phyloP scores from a whole-genome alignment of 2,329 filamentous ascomycete species.

The Xylariales sp. region DNA sequence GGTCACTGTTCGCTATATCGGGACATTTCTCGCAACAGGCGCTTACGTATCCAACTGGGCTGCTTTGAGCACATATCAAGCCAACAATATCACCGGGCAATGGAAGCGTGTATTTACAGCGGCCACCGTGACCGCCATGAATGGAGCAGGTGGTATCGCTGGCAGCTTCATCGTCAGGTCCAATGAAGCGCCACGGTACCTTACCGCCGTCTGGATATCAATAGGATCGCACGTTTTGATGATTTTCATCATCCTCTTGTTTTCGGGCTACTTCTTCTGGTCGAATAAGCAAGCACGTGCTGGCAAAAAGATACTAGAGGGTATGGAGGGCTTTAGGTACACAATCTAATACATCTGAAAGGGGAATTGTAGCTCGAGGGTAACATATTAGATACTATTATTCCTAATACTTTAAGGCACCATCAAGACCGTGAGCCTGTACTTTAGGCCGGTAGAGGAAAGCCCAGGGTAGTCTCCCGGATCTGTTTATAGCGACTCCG shows the following conservation, averaged over 20 bases:
- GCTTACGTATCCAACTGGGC: conserved; percentile 68
- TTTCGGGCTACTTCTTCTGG: conserved; percentile 48
- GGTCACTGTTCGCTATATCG: conserved; percentile 58
- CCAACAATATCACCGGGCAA: conserved; percentile 59
- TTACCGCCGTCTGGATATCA: conserved; percentile 63
- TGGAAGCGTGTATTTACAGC: conserved; percentile 62
- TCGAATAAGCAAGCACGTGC: conserved; percentile 44
- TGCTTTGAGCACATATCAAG: conserved; percentile 57
- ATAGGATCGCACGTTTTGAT: conserved; percentile 61
- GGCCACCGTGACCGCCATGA: conserved; percentile 54
- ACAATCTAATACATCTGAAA: conserved; percentile 11
- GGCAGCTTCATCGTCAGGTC: conserved; percentile 62
- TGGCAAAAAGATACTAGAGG: conserved; percentile 46
- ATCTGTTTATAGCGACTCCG: too few relatives aligned
- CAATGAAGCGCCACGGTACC: conserved; percentile 57
- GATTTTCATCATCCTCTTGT: conserved; percentile 45
- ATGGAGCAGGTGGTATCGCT: conserved; percentile 60
- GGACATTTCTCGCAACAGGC: conserved; percentile 61
- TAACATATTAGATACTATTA: too few relatives aligned
- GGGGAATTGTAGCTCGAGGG: background rate
- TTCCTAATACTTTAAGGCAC: too few relatives aligned
- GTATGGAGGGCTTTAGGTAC: conserved; percentile 29
- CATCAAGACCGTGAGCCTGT: too few relatives aligned
- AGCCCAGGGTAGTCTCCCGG: too few relatives aligned
- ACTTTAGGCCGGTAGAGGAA: too few relatives aligned